phyloP scores from a whole-genome alignment of 306 rosid genomes.

The Malus asiatica region DNA sequence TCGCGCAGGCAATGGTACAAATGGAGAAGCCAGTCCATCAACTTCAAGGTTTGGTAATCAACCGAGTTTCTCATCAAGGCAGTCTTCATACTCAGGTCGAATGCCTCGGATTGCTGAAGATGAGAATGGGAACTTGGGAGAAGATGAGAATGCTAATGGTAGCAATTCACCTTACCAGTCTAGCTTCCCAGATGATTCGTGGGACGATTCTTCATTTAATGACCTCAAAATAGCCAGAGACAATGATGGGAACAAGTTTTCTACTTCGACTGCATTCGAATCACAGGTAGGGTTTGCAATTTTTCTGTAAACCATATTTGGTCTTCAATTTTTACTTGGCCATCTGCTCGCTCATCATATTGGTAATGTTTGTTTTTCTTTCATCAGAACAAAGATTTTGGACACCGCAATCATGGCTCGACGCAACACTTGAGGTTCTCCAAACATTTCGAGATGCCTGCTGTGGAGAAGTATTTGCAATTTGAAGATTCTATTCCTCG shows the following conservation, averaged over 20 bases:
- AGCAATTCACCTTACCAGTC: slow-evolving; percentile 21
- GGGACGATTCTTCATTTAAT: slow-evolving; percentile 45
- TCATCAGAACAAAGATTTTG: slow-evolving; percentile 35
- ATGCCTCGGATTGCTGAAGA: slow-evolving; percentile 58
- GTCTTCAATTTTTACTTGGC: background rate
- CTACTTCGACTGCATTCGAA: slow-evolving; percentile 47
- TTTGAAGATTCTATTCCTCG: slow-evolving; percentile 62
- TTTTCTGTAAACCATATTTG: background rate
- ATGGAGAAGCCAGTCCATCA: slow-evolving; percentile 39
- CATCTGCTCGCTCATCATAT: slow-evolving; percentile 1
- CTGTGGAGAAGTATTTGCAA: slow-evolving; percentile 46
- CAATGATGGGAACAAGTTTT: slow-evolving; percentile 41
- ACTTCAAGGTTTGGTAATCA: slow-evolving; percentile 19
- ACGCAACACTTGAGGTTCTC: slow-evolving; percentile 74
- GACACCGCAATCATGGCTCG: slow-evolving; percentile 32
- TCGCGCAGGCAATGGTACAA: slow-evolving; percentile 30
- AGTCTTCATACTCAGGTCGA: slow-evolving; percentile 29
- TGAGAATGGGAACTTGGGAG: slow-evolving; percentile 32
- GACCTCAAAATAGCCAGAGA: slow-evolving; percentile 44
- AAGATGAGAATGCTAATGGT: slow-evolving; percentile 29
- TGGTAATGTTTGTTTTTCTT: background rate
- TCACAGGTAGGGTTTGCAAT: slow-evolving; percentile 31
- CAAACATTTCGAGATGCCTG: slow-evolving; percentile 38
- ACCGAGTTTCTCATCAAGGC: slow-evolving; percentile 36
- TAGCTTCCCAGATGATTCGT: slow-evolving; percentile 39